Base-by-base conservation (phyloP, 441 rosid species). In the Eutrema salsugineum region DNA sequence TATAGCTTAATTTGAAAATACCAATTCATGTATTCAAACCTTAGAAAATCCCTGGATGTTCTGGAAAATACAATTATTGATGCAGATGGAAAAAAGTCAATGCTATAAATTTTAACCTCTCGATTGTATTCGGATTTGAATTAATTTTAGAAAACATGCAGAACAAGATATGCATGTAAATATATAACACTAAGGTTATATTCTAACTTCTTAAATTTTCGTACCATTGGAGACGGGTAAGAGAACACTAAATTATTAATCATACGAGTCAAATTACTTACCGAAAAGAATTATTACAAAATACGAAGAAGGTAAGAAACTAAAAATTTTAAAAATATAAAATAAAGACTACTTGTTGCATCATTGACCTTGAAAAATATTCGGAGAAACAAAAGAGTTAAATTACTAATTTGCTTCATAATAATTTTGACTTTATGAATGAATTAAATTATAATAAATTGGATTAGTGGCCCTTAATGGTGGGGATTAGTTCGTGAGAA, bases 401-500 rank as follows among this genome's bases (percentile, higher is more conserved):
- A 64, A 70, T 16, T 7, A 58, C 44, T 16, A 70, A 70, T 56
- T 65, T 32, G 63, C 58, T 65, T 39, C 44, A 39, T 64, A 63
- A 72, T 36, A 39, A 50, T 30, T 2, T 73, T 56, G 59, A 65
- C 59, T 65, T 65, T 73, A 35, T 28, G 35, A 38, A 64, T n/a
- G 16, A 36, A 59, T 6, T 6, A 44, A 8, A 16, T 20, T 3
- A 2, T 2, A 10, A 47, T 9, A 56, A 46, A 27, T 0, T 11
- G 14, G 72, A 58, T 77, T 77, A 77, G 80, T 65, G 76, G 72
- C 49, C 63, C 76, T 70, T 70, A 70, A 77, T 77, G 80, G 80
- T 77, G 76, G 76, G 72, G 76, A 64, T 77, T 77, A 70, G 68
- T 77, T 57, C 11, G 63, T 36, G 35, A 63, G 72, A 64, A 77